Conservation (phyloP, 352 stramenopile species). For the Phytophthora chlamydospora region DNA sequence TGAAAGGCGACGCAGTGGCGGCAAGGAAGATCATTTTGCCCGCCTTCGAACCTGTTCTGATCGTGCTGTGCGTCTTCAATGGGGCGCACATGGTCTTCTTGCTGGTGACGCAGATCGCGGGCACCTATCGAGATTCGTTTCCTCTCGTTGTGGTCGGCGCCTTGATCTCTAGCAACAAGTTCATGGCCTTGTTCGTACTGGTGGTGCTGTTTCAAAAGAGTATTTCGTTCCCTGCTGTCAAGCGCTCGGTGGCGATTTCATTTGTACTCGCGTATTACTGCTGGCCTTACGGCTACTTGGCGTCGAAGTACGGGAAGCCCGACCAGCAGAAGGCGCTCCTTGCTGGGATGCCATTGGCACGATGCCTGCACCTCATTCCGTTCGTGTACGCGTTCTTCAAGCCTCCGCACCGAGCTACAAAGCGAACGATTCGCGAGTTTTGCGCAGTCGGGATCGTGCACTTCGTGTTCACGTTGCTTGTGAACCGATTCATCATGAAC, state of each 20-base stretch:
- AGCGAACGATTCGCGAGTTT: conserved; percentile 40
- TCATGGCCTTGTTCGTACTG: conserved; percentile 43
- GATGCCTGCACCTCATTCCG: conserved; percentile 22
- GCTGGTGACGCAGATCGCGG: conserved; percentile 17
- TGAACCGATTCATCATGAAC: no score
- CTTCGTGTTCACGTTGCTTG: conserved; percentile 27
- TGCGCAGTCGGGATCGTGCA: conserved; percentile 29
- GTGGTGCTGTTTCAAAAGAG: conserved; percentile 59
- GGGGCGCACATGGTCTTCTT: conserved; percentile 36
- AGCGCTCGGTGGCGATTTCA: conserved; percentile 30
- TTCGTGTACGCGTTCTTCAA: conserved; percentile 42
- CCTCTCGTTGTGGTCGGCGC: no score
- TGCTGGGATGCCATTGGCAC: conserved; percentile 30
- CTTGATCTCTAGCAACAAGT: conserved; percentile 40
- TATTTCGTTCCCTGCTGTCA: conserved; percentile 41
- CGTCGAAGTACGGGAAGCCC: no score
- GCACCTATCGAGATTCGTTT: no score
- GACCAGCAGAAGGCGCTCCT: conserved; percentile 8
- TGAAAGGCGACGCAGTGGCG: conserved; percentile 32
- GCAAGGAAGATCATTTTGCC: conserved; percentile 52
- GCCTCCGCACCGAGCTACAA: conserved; percentile 39
- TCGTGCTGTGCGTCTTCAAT: conserved; percentile 38
- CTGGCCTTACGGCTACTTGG: no score
- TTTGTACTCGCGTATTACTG: conserved; percentile 36
- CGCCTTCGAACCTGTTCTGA: conserved; percentile 50